These are phyloP conservation scores for Firmiana major DNA, from an alignment of 345 rosid genomes.

Conservation along the genomic window DNA sequence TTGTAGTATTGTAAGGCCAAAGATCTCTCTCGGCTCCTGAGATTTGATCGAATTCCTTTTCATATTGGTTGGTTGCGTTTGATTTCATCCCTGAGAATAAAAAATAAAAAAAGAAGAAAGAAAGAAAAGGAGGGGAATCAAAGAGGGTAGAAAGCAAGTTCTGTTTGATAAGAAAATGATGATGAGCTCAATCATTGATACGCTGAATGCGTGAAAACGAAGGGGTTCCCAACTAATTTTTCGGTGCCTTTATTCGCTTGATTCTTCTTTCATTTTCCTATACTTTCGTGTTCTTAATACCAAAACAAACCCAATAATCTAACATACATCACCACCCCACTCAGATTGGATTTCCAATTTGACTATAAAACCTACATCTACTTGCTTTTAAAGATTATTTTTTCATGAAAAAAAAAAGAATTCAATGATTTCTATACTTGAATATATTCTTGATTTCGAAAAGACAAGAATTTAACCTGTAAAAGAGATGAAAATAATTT, in stretches of 20 bases:
- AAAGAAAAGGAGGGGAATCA: background rate
- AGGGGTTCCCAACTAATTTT: background rate
- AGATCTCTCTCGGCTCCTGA: background rate
- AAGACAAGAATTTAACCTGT: no score
- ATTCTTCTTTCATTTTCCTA: background rate
- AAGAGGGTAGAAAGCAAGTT: background rate
- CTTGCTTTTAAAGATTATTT: no score
- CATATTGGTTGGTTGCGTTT: background rate
- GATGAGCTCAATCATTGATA: background rate
- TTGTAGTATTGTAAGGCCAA: background rate
- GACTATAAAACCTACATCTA: no score
- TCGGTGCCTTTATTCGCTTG: background rate
- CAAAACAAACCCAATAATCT: background rate
- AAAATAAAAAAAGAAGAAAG: no score
- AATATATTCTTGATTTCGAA: no score
- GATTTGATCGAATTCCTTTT: background rate
- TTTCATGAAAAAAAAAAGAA: no score
- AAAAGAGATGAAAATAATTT: no score
- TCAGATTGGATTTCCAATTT: background rate
- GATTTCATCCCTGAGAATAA: background rate
- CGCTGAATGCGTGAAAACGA: background rate
- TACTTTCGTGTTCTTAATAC: background rate
- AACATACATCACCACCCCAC: background rate
- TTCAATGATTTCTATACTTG: no score
- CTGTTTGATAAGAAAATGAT: background rate